Percentiles rank a stretch among this genome's conserved stretches.
Conservation (phyloP, 2,329 filamentous ascomycete genomes). For the Epichloe gansuensis region DNA sequence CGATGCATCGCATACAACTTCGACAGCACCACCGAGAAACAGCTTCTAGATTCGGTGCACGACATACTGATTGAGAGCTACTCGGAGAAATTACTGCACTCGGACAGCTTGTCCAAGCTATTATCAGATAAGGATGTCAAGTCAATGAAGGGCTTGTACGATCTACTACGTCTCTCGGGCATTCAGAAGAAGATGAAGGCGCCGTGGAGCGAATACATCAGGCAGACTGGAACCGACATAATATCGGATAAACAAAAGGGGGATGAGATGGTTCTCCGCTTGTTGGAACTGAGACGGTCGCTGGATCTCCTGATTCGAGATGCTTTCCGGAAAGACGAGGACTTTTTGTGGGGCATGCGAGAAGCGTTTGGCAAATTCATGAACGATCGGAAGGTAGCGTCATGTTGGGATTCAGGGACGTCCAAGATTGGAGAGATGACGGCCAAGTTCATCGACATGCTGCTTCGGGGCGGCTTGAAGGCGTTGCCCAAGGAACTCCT, state of each 20-base stretch:
- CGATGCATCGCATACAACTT: constrained; percentile 73
- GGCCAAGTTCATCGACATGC: constrained; percentile 85
- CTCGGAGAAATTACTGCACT: constrained; percentile 51
- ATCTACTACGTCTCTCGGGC: constrained; percentile 57
- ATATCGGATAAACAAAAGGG: constrained; percentile 68
- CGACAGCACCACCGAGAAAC: constrained; percentile 68
- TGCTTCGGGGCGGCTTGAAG: constrained; percentile 79
- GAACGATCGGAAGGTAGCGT: constrained; percentile 67
- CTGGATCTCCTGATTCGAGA: constrained; percentile 65
- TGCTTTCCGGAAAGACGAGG: constrained; percentile 66
- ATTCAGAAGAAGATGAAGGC: constrained; percentile 57
- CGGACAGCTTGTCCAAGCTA: constrained; percentile 56
- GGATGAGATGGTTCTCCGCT: constrained; percentile 72
- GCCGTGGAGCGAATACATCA: constrained; percentile 71
- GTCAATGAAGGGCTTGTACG: constrained; percentile 65
- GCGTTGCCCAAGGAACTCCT: constrained; percentile 59
- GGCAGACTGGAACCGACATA: constrained; percentile 59
- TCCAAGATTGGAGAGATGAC: constrained; percentile 98
- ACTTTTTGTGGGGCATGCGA: constrained; percentile 63
- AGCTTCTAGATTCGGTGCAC: constrained; percentile 62
- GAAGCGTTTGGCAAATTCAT: constrained; percentile 85
- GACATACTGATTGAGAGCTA: constrained; percentile 57
- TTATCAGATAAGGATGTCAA: constrained; percentile 56
- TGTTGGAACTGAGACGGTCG: constrained; percentile 68
- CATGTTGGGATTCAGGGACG: constrained; percentile 67